These are phyloP conservation scores for Penicillium glabrum DNA, from an alignment of 2,329 filamentous ascomycete genomes.

Conservation along the genomic window DNA sequence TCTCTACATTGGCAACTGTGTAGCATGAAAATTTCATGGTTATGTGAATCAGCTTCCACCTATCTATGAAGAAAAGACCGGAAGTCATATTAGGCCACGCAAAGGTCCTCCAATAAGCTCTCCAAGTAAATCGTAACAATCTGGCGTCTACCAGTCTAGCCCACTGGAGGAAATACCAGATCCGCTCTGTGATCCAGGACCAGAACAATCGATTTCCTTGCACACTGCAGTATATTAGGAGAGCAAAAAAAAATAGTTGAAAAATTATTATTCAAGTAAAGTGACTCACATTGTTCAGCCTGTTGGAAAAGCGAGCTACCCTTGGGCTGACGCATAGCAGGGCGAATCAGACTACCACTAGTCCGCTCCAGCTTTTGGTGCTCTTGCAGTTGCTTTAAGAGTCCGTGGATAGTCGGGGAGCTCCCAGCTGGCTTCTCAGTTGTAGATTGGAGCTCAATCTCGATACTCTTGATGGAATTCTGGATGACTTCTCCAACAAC, in stretches of 20 bases:
- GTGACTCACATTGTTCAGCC: slow-evolving; percentile 28
- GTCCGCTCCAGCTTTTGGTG: slow-evolving; percentile 26
- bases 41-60: too few species aligned
- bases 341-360: slow-evolving; percentile 19
- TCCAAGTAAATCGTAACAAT: not conserved
- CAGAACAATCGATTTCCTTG: slow-evolving; percentile 20
- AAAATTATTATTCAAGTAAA: too few species aligned
- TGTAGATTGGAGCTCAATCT: slow-evolving; percentile 14
- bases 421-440: not conserved
- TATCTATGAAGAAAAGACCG: too few species aligned
- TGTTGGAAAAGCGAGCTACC: slow-evolving; percentile 26
- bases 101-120: too few species aligned
- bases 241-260: too few species aligned
- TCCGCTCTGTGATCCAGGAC: slow-evolving; percentile 4
- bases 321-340: slow-evolving; percentile 26
- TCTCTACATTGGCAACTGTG: too few species aligned
- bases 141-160: slow-evolving; percentile 17
- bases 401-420: not conserved
- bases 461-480: slow-evolving; percentile 5
- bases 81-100: too few species aligned
- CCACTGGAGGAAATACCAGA: not conserved
- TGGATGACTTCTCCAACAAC: slow-evolving; percentile 2
- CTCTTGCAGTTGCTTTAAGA: slow-evolving; percentile 21
- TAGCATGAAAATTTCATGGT: too few species aligned
- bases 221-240: slow-evolving; percentile 15